Conservation (phyloP, 73 alveolate species). For the Blepharisma japonicum region DNA sequence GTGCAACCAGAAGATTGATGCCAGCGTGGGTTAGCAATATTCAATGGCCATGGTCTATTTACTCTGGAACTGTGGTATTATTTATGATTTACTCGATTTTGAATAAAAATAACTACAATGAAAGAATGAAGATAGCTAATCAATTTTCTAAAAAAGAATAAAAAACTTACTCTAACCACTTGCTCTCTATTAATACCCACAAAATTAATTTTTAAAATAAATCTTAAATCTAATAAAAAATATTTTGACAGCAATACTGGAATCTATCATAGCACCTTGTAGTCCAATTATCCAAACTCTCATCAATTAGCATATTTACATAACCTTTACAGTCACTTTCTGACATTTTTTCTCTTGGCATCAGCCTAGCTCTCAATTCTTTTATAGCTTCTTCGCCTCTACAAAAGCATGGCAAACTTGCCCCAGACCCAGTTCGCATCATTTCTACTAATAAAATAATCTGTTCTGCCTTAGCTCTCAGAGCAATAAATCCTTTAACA, state of each 20-base stretch:
- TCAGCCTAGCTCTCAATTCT: constrained; percentile 63
- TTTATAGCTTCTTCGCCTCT: constrained; percentile 60
- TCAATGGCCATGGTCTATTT: too few species aligned
- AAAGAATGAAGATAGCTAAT: too few species aligned
- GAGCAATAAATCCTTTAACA: constrained; percentile 56
- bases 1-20: too few species aligned
- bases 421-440: constrained; percentile 66
- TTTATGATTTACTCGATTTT: too few species aligned
- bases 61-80: too few species aligned
- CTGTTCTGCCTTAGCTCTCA: constrained; percentile 52
- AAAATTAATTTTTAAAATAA: too few species aligned
- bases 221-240: constrained; percentile 33
- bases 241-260: constrained; percentile 83
- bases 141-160: too few species aligned
- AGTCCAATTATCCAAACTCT: constrained; percentile 74
- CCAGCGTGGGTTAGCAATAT: too few species aligned
- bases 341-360: constrained; percentile 66
- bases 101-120: too few species aligned
- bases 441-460: constrained; percentile 61
- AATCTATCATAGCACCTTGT: constrained; percentile 80
- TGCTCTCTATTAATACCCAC: too few species aligned
- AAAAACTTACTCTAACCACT: too few species aligned
- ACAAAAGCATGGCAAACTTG: constrained; percentile 62
- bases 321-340: constrained; percentile 56
- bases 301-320: constrained; percentile 60